Evolutionary conservation across 1,284 basidiomycete species (phyloP), one percentile per base, ranked within the genome.

Genomic region (Sporisorium reilianum): DNA sequence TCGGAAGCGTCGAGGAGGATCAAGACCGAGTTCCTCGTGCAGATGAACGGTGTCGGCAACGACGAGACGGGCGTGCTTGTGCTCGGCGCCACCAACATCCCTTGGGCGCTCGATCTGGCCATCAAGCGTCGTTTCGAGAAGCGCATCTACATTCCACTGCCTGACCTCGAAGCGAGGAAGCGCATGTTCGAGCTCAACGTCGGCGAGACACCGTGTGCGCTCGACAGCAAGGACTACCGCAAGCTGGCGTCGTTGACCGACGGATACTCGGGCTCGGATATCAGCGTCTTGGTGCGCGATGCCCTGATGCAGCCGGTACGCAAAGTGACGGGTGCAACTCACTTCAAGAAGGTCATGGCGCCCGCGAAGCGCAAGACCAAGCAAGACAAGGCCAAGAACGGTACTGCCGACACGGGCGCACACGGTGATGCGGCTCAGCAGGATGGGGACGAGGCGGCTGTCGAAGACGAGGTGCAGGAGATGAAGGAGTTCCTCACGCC

Each of bases 41-140:
- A 97, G 85, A 99, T 99, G 93, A 95, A 99, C 78, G 96, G 96
- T 56, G 97, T 99, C 2, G 96, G 97, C 0, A 94, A 98, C 83
- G 96, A 98, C 78, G 95, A 97, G 85, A 71, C 78, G 9, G 97
- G 97, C 12, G 94, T 99, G 0, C 89, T 99, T n/a, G 95, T 99
- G 6, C 89, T 99, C n/a, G 96, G 95, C 49, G 96, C 96, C 10
- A 99, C 97, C 12, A 99, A 99, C 82, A 97, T 99, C 55, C 82
- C 84, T 0, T 85, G 84, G 84, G 93, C 95, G 81, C 88, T 99
- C 48, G 97, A 99, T 85, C 92, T 94, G 70, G 96, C 96, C 54
- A 99, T 99, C 87, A 98, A 99, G 86, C 92, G 96, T 84, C 90
- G 94, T 91, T 97, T 97, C 79, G 95, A 98, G 86, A 98, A 97